phyloP scores from a whole-genome alignment of 768 basidiomycete species.

The Strobilomyces dryophilus region DNA sequence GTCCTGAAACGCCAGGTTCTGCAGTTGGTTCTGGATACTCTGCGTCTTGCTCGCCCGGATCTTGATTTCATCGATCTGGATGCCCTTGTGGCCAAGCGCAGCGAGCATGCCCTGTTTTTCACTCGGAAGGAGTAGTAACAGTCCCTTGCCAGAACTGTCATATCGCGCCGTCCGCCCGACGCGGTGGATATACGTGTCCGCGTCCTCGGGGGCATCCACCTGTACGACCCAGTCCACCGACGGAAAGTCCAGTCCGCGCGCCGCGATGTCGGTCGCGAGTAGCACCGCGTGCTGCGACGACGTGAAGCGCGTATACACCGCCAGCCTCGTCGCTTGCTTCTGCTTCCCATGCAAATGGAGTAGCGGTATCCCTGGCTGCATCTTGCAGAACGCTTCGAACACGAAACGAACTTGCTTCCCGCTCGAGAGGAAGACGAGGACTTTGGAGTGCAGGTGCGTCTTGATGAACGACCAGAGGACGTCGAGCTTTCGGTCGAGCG shows the following conservation, averaged over 20 bases:
- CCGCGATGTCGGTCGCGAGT: slow-evolving; percentile 95
- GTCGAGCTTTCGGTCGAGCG: slow-evolving; percentile 85
- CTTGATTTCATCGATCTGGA: slow-evolving; percentile 78
- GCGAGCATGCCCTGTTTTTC: slow-evolving; percentile 90
- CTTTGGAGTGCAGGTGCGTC: slow-evolving; percentile 86
- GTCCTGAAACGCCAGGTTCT: slow-evolving; percentile 90
- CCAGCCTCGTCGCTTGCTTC: slow-evolving; percentile 85
- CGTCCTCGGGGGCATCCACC: slow-evolving; percentile 94
- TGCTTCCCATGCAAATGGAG: slow-evolving; percentile 95
- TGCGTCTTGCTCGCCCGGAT: slow-evolving; percentile 84
- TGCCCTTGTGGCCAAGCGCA: slow-evolving; percentile 65
- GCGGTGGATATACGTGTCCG: slow-evolving; percentile 95
- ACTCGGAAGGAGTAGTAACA: slow-evolving; percentile 81
- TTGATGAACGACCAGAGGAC: slow-evolving; percentile 94
- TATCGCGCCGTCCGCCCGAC: slow-evolving; percentile 95
- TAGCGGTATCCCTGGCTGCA: slow-evolving; percentile 93
- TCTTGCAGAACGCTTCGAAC: slow-evolving; percentile 91
- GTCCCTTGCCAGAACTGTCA: slow-evolving; percentile 80
- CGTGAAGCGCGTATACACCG: slow-evolving; percentile 82
- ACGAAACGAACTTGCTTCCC: slow-evolving; percentile 98
- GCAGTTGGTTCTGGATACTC: slow-evolving; percentile 81
- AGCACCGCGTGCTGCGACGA: slow-evolving; percentile 78
- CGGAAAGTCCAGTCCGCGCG: slow-evolving; percentile 95
- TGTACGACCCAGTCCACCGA: slow-evolving; percentile 97
- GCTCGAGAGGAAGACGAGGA: slow-evolving; percentile 89